Evolutionary conservation across 345 rosid species (phyloP), one percentile per base, ranked within the genome.

Genomic region (Brassica juncea): DNA sequence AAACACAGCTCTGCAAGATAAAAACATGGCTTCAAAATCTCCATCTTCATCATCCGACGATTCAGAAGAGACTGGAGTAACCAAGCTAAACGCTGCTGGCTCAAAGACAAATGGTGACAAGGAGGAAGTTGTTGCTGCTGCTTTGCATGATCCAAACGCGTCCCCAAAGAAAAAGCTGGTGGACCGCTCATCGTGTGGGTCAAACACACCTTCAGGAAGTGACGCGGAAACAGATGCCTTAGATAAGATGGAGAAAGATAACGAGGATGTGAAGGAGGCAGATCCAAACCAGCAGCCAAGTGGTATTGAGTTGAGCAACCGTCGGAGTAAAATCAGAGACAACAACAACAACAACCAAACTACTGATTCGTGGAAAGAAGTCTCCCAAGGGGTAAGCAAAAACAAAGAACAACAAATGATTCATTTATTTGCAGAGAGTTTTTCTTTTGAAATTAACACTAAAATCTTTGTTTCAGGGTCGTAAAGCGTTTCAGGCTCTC

Each of bases 151-250:
- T 81, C 57, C 80, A 27, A 85, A 85, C 86, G 75, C 78, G 83
- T 66, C 85, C 23, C 86, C 84, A 75, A 85, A 35, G 80, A 87
- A 87, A 84, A 94, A 89, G 68, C 92, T 73, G 61, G 91, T 86
- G 82, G 91, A 92, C 44, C 94, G 97, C 16, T 94, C 99, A 78
- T 94, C 99, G 0, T 92, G 99, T 81, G 97, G 97, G 63, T 94
- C 99, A 72, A 92, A 94, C 82, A 89, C 97, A 61, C 79, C 95
- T 77, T 92, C 97, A 64, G 88, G 94, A 77, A 91, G 97, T 72
- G 99, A 94, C 37, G 86, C 86, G 10, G 99, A 94, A 84, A 89
- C 89, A 34, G 91, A 94, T 64, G 91, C 89, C 32, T 82, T 91
- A 66, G 88, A 85, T 78, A 91, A 91, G 30, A 68, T 73, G 71